A percentile compares a stretch with the other conserved stretches of the same genome.
Evolutionary conservation across 352 stramenopile genomes (phyloP).

Genomic region (Blastocystis sp.): DNA sequence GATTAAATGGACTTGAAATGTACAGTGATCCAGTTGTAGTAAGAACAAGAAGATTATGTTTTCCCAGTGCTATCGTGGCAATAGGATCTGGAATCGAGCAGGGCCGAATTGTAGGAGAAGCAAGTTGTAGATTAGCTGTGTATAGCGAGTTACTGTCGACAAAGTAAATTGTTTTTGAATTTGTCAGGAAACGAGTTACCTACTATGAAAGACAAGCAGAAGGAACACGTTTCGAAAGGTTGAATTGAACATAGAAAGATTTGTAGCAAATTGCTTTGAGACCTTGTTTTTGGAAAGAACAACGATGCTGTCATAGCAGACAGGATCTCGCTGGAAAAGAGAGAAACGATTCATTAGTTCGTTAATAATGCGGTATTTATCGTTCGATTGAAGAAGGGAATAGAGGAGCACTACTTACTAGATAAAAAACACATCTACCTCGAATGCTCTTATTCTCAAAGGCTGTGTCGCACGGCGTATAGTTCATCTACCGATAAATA

Average conservation of each 20-base stretch:
- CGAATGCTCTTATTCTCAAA: slow-evolving; percentile 20
- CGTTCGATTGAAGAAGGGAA: neutral
- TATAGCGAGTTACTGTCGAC: neutral
- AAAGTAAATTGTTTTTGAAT: neutral
- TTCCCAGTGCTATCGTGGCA: neutral
- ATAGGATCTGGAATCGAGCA: neutral
- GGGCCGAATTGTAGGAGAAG: neutral
- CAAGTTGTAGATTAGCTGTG: neutral
- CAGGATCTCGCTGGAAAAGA: neutral
- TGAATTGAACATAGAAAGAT: neutral
- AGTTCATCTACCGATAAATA: slow-evolving; percentile 15
- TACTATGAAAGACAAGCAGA: neutral
- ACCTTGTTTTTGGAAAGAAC: neutral
- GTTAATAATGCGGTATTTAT: neutral
- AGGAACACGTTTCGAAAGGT: neutral
- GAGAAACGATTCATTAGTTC: neutral
- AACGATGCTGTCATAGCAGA: slow-evolving; percentile 12
- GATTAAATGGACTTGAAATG: neutral
- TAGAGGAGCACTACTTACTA: slow-evolving; percentile 6
- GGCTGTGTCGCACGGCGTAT: neutral
- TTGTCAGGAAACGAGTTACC: neutral
- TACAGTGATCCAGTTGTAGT: neutral
- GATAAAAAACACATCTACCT: neutral
- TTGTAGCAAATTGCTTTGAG: neutral
- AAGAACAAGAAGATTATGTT: neutral